Percentiles rank a stretch among this genome's conserved stretches.
phyloP scores from a whole-genome alignment of 805 yeast species.

The Metschnikowia cubensis region DNA sequence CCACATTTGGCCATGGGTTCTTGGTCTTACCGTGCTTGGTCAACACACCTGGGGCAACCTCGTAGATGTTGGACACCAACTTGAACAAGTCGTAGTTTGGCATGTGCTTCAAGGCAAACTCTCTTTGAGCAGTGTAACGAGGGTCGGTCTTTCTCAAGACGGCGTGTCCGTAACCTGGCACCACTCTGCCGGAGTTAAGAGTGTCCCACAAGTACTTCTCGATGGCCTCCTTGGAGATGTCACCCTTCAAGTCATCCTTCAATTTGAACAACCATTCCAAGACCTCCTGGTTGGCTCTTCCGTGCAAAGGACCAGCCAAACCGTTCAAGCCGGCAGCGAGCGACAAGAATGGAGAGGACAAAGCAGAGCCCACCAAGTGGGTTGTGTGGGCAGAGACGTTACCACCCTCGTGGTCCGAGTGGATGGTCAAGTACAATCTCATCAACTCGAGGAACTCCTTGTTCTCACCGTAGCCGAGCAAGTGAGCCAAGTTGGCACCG shows the following conservation, averaged over 20 bases:
- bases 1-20: slow-evolving; percentile 85
- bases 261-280: slow-evolving; percentile 67
- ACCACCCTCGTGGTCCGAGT: slow-evolving; percentile 83
- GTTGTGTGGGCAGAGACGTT: slow-evolving; percentile 81
- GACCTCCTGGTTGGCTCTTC: slow-evolving; percentile 83
- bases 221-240: slow-evolving; percentile 48
- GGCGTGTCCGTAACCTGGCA: slow-evolving; percentile 89
- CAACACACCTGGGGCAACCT: slow-evolving; percentile 71
- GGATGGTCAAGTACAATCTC: slow-evolving; percentile 69
- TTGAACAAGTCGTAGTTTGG: slow-evolving; percentile 60
- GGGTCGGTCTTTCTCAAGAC: slow-evolving; percentile 83
- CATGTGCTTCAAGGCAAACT: slow-evolving; percentile 61
- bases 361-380: slow-evolving; percentile 78
- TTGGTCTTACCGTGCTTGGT: slow-evolving; percentile 79
- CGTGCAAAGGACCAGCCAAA: slow-evolving; percentile 83
- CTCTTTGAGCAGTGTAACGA: slow-evolving; percentile 69
- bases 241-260: slow-evolving; percentile 63
- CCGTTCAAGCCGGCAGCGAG: slow-evolving; percentile 79
- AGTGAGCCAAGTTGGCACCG: slow-evolving; percentile 65
- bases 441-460: slow-evolving; percentile 63
- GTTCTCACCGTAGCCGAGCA: slow-evolving; percentile 58
- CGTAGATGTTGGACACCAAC: slow-evolving; percentile 61
- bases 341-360: slow-evolving; percentile 71
- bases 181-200: slow-evolving; percentile 69
- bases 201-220: slow-evolving; percentile 68